Percentiles rank a stretch among this genome's conserved stretches.
phyloP scores from a whole-genome alignment of 768 basidiomycete genomes.

The Pleurotus tuoliensis region DNA sequence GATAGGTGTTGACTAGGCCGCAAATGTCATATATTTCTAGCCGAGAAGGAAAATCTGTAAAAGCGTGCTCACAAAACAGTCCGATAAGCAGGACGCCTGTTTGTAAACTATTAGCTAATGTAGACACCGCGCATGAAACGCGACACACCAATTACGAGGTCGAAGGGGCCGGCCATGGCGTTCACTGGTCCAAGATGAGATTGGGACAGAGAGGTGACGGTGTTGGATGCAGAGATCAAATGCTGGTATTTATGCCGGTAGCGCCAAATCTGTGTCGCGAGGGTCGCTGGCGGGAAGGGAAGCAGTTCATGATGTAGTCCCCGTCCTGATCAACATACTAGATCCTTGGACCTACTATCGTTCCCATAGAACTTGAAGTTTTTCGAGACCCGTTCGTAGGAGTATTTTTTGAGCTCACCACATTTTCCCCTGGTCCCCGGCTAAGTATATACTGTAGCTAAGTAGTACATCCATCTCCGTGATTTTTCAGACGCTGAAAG shows the following conservation, averaged over 20 bases:
- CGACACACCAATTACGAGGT: constrained; percentile 1
- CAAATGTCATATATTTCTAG: not conserved
- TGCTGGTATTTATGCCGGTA: constrained; percentile 1
- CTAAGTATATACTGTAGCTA: too few relatives aligned
- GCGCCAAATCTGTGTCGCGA: not conserved
- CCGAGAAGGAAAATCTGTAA: not conserved
- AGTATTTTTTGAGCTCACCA: too few relatives aligned
- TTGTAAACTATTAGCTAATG: not conserved
- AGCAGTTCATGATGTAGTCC: not conserved
- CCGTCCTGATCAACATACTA: constrained; percentile 8
- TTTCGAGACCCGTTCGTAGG: too few relatives aligned
- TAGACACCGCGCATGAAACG: not conserved
- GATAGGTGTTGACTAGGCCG: constrained; percentile 21
- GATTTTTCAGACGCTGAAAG: too few relatives aligned
- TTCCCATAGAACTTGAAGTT: too few relatives aligned
- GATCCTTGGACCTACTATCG: not conserved
- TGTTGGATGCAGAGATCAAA: not conserved
- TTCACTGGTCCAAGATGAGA: not conserved
- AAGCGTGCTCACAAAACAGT: constrained; percentile 18
- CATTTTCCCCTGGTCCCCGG: too few relatives aligned
- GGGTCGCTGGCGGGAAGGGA: not conserved
- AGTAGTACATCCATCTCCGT: too few relatives aligned
- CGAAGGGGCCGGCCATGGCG: constrained; percentile 4
- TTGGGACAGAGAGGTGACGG: not conserved
- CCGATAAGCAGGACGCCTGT: constrained; percentile 23